Evolutionary conservation across 2,329 filamentous ascomycete genomes (phyloP).

Genomic region (Fusarium illudens): DNA sequence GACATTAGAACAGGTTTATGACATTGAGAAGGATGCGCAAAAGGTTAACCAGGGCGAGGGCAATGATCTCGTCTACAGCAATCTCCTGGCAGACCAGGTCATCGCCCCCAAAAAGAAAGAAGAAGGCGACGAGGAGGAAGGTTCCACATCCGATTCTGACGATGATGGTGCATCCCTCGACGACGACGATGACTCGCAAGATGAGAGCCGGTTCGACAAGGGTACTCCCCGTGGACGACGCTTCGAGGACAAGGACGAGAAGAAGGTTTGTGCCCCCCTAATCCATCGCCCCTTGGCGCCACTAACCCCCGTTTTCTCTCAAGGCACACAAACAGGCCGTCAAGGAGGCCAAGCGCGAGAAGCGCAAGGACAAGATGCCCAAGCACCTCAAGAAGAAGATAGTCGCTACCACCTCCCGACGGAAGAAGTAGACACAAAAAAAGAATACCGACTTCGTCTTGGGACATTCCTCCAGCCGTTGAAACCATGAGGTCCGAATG

Average conservation of each 20-base stretch:
- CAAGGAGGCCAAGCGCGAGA: slow-evolving; percentile 95
- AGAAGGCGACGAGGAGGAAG: slow-evolving; percentile 49
- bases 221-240: slow-evolving; percentile 79
- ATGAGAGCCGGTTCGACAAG: slow-evolving; percentile 68
- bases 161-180: slow-evolving; percentile 59
- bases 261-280: slow-evolving; percentile 65
- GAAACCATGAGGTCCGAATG: slow-evolving; percentile 9
- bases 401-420: slow-evolving; percentile 68
- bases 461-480: slow-evolving; percentile 5
- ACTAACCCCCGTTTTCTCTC: slow-evolving; percentile 35
- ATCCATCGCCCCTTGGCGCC: not conserved
- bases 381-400: slow-evolving; percentile 95
- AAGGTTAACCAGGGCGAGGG: slow-evolving; percentile 78
- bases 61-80: slow-evolving; percentile 82
- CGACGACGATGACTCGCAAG: slow-evolving; percentile 54
- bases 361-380: slow-evolving; percentile 93
- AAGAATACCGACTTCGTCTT: not conserved
- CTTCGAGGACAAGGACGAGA: slow-evolving; percentile 91
- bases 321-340: slow-evolving; percentile 82
- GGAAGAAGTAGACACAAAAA: slow-evolving; percentile 63
- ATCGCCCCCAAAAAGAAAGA: slow-evolving; percentile 52
- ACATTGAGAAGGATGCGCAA: slow-evolving; percentile 89
- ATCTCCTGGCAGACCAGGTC: slow-evolving; percentile 78
- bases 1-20: slow-evolving; percentile 94
- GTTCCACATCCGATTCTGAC: slow-evolving; percentile 53